Evolutionary conservation across 805 yeast species (phyloP).

Genomic region (Nematodospora valgi): DNA sequence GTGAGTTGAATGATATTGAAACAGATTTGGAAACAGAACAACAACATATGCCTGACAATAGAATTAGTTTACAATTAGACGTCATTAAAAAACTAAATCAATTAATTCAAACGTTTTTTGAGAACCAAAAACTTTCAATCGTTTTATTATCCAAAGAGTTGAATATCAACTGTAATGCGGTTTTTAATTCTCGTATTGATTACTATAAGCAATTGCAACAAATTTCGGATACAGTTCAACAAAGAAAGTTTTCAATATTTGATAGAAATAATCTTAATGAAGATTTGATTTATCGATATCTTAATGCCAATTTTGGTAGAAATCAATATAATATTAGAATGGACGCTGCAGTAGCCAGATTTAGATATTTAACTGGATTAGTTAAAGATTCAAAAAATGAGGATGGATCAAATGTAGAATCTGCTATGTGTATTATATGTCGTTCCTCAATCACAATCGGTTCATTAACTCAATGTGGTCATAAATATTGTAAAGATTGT

Average conservation of each 20-base stretch:
- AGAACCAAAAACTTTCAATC: slow-evolving; percentile 42
- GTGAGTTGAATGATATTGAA: slow-evolving; percentile 18
- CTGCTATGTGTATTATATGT: slow-evolving; percentile 72
- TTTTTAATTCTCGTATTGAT: slow-evolving; percentile 75
- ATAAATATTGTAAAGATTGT: slow-evolving; percentile 82
- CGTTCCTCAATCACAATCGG: slow-evolving; percentile 68
- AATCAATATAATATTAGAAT: slow-evolving; percentile 9
- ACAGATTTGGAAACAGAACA: slow-evolving; percentile 16
- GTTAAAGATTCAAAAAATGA: slow-evolving; percentile 7
- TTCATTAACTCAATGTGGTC: slow-evolving; percentile 86
- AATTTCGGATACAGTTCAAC: slow-evolving; percentile 76
- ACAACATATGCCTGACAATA: no score
- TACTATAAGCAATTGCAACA: slow-evolving; percentile 84
- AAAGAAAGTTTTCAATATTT: slow-evolving; percentile 17
- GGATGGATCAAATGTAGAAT: slow-evolving; percentile 31
- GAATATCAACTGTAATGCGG: slow-evolving; percentile 51
- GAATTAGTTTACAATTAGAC: slow-evolving; percentile 17
- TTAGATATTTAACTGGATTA: slow-evolving; percentile 30
- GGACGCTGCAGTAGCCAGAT: slow-evolving; percentile 32
- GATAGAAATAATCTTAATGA: slow-evolving; percentile 16
- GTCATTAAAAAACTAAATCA: slow-evolving; percentile 18
- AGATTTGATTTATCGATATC: not conserved
- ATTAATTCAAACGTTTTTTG: slow-evolving; percentile 30
- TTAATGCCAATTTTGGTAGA: not conserved
- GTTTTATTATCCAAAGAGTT: slow-evolving; percentile 44